Percentiles rank a stretch among this genome's conserved stretches.
phyloP scores from a whole-genome alignment of 2,329 filamentous ascomycete genomes.

The Apiospora sp. region DNA sequence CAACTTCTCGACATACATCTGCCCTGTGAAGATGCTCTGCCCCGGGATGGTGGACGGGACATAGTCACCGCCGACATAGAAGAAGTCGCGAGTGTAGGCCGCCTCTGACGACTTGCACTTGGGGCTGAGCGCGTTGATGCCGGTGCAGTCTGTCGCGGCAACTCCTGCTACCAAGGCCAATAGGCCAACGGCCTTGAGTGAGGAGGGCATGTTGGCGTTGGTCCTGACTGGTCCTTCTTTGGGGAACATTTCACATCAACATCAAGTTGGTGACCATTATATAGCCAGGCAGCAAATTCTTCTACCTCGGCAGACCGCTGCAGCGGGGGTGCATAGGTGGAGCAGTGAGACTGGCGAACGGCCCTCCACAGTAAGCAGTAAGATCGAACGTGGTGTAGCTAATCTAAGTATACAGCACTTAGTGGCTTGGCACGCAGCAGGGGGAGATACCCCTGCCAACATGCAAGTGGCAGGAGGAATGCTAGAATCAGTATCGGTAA shows the following conservation, averaged over 20 bases:
- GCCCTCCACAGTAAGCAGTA: neutral
- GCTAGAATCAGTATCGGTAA: neutral
- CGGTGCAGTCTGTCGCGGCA: conserved; percentile 26
- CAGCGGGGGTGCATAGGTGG: neutral
- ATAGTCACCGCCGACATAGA: conserved; percentile 27
- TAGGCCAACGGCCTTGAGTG: neutral
- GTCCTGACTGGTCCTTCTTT: neutral
- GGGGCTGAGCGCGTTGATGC: conserved; percentile 30
- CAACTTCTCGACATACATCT: conserved; percentile 29
- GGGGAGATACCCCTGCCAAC: neutral
- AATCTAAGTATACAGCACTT: neutral
- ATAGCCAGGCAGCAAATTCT: neutral
- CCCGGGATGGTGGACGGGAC: conserved; percentile 12
- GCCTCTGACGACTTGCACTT: conserved; percentile 33
- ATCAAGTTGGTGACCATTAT: neutral
- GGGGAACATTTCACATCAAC: neutral
- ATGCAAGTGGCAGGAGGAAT: neutral
- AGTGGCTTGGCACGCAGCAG: neutral
- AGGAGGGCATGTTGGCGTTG: neutral
- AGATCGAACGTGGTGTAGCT: neutral
- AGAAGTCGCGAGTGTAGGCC: conserved; percentile 24
- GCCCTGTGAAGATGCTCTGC: conserved; percentile 18
- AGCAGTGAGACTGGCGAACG: neutral
- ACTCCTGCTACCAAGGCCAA: neutral
- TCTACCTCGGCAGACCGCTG: neutral